A percentile compares a stretch with the other conserved stretches of the same genome.
These are phyloP conservation scores for Fraxinus excelsior DNA, from an alignment of 257 asterid species.

Conservation along the genomic window DNA sequence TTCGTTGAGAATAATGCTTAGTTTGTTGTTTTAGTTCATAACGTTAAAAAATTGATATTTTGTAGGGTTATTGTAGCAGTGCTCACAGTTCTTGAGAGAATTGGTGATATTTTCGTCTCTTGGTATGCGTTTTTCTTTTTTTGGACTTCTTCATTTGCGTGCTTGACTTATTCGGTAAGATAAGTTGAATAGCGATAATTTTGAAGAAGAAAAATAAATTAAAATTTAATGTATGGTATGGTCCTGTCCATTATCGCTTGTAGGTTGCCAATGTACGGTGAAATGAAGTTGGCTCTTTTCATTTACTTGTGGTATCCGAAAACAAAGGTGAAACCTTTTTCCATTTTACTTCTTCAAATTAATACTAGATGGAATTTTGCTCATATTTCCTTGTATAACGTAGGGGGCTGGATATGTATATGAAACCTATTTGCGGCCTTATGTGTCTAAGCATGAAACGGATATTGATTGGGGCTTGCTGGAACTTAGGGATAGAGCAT, in stretches of 20 bases:
- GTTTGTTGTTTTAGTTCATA: too few species aligned
- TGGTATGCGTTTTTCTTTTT: conserved; percentile 45
- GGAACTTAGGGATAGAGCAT: conserved; percentile 68
- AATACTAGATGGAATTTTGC: too few species aligned
- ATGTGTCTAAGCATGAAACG: conserved; percentile 56
- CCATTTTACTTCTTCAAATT: background rate
- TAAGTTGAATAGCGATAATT: too few species aligned
- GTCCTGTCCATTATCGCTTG: too few species aligned
- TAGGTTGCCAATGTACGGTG: conserved; percentile 56
- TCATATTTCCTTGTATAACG: background rate
- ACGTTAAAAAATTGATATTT: too few species aligned
- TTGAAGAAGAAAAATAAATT: too few species aligned
- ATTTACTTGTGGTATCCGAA: conserved; percentile 47
- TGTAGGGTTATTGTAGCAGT: conserved; percentile 70
- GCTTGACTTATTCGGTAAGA: too few species aligned
- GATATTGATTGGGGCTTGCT: conserved; percentile 63
- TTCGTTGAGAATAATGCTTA: too few species aligned
- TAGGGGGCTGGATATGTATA: conserved; percentile 75
- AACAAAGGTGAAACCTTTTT: conserved; percentile 27
- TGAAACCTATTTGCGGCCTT: conserved; percentile 63
- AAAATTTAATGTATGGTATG: too few species aligned
- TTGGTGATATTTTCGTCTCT: conserved; percentile 59
- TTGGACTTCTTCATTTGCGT: too few species aligned
- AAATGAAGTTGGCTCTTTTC: conserved; percentile 46
- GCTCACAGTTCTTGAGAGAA: conserved; percentile 55